Percentiles rank a stretch among this genome's conserved stretches.
Conservation (phyloP, 2,329 filamentous ascomycete species). For the Apiospora pterosperma region DNA sequence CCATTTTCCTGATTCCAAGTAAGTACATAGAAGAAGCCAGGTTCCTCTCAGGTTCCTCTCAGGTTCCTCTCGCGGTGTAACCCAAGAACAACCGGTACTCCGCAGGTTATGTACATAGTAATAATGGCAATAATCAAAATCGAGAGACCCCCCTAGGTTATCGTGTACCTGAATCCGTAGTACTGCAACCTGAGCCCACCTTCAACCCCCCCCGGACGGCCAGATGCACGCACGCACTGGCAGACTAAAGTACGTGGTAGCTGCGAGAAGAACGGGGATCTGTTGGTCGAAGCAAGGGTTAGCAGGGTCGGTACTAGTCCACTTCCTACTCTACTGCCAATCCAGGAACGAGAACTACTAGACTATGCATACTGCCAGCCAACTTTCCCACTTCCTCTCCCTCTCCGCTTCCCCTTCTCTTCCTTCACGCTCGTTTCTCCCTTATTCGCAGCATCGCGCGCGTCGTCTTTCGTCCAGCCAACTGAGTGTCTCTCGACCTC, state of each 20-base stretch:
- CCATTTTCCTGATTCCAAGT: too few relatives aligned
- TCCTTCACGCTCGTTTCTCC: slow-evolving; percentile 6
- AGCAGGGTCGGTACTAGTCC: neutral
- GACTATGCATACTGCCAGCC: neutral
- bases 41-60: too few relatives aligned
- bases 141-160: neutral
- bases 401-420: slow-evolving; percentile 3
- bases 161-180: neutral
- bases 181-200: neutral
- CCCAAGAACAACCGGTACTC: too few relatives aligned
- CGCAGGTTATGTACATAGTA: too few relatives aligned
- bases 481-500: slow-evolving; percentile 14
- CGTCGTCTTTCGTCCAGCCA: slow-evolving; percentile 8
- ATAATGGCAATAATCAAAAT: neutral
- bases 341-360: neutral
- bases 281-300: neutral
- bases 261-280: neutral
- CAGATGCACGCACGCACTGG: neutral
- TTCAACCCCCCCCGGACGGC: neutral
- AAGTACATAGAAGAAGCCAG: too few relatives aligned
- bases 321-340: neutral
- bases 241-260: neutral
- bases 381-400: neutral
- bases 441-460: slow-evolving; percentile 5
- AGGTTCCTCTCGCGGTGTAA: too few relatives aligned